Percentiles rank a stretch among this genome's conserved stretches.
Evolutionary conservation across 495 filamentous ascomycete species (phyloP).

Genomic region (Trichoderma parareesei): DNA sequence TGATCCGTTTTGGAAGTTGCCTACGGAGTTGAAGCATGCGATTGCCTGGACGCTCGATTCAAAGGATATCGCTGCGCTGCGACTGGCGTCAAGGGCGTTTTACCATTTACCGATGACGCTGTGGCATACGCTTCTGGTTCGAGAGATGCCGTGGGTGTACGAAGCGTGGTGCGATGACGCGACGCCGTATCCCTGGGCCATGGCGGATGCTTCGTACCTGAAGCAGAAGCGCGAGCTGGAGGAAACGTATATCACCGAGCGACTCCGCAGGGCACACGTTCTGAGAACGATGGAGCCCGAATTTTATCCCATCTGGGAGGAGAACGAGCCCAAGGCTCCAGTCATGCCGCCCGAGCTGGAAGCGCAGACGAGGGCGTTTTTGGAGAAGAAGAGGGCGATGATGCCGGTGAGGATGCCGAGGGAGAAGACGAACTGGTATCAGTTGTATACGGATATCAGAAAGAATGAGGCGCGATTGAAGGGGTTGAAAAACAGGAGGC

Average conservation of each 20-base stretch:
- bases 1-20: neutral
- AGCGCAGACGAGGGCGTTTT: neutral
- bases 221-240: neutral
- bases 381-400: neutral
- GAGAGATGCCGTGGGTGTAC: neutral
- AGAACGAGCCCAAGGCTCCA: neutral
- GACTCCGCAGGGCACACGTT: neutral
- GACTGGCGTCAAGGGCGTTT: neutral
- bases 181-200: neutral
- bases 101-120: neutral
- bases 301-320: neutral
- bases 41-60: neutral
- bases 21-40: neutral
- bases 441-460: neutral
- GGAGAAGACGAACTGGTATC: neutral
- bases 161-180: neutral
- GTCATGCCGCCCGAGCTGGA: neutral
- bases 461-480: neutral
- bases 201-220: neutral
- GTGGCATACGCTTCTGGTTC: neutral
- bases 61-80: neutral
- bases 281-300: neutral
- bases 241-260: neutral
- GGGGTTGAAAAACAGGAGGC: neutral
- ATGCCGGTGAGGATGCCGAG: neutral